Base-by-base conservation (phyloP, 768 basidiomycete genomes). In the Kwoniella dendrophila region DNA sequence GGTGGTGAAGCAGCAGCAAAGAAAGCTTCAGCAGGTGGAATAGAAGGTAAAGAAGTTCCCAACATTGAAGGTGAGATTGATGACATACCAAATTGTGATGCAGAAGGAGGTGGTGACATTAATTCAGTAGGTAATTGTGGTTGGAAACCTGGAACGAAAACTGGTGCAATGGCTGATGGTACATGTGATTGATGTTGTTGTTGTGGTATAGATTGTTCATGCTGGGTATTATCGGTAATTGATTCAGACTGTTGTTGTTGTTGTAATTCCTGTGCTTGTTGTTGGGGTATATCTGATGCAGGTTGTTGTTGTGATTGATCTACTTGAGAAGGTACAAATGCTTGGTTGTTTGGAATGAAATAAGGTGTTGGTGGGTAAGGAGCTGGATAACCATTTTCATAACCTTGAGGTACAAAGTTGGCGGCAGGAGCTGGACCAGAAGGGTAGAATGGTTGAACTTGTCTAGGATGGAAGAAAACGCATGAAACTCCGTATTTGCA, bases 401-500 rank as follows among this genome's bases (percentile, higher is more conserved):
- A 53, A 26, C 59, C 56, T 56, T 64, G 41, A 40, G 69, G 56
- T 10, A 45, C 53, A 41, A 63, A 63, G 24, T 56, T 56, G 33
- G 55, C 56, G 24, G 43, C 41, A 32, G 53, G 47, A 4, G 14
- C 47, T 16, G 38, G 38, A 26, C 40, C 33, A 27, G 56, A 27
- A 49, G 59, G 65, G 67, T 54, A 67, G 56, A 68, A 68, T 20
- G 61, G 71, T 52, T 71, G 70, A 16, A 59, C 63, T n/a, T n/a
- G n/a, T 8, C 56, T 40, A 32, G 79, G 79, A 55, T 78, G 79
- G 56, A 70, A 75, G 76, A 80, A 80, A 20, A 74, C 73, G 48
- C 79, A 80, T 12, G 70, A 65, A 51, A 61, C 51, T 20, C 77
- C 79, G 65, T 78, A 80, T 48, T 77, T 71, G 66, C 79, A 80